A percentile compares a stretch with the other conserved stretches of the same genome.
Evolutionary conservation across 1,139 yeast genomes (phyloP).

Genomic region (Oligophagozyma castellii): DNA sequence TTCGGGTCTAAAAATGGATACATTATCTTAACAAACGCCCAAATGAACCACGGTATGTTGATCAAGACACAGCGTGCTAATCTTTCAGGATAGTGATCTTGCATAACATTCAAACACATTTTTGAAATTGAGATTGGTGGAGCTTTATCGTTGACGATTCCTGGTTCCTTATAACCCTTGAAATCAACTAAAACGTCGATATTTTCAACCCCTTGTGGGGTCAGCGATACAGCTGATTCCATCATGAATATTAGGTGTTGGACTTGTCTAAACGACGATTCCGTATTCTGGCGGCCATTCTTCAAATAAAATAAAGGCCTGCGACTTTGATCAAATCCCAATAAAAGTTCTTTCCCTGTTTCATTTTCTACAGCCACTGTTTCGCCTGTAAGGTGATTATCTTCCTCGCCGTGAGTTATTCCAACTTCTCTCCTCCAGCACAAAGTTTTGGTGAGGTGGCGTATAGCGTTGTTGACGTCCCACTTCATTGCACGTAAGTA

Average conservation of each 20-base stretch:
- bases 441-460: slow-evolving; percentile 58
- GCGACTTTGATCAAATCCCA: slow-evolving; percentile 76
- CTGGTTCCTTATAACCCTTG: slow-evolving; percentile 44
- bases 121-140: slow-evolving; percentile 37
- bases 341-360: slow-evolving; percentile 76
- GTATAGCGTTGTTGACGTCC: slow-evolving; percentile 55
- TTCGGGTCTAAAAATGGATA: slow-evolving; percentile 88
- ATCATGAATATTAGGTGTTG: slow-evolving; percentile 85
- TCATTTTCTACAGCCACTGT: slow-evolving; percentile 57
- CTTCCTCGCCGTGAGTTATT: slow-evolving; percentile 38
- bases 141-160: slow-evolving; percentile 24
- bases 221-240: slow-evolving; percentile 72
- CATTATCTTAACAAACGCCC: slow-evolving; percentile 73
- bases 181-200: slow-evolving; percentile 81
- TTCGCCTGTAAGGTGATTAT: slow-evolving; percentile 40
- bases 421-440: slow-evolving; percentile 92
- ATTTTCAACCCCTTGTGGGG: slow-evolving; percentile 93
- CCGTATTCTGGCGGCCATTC: slow-evolving; percentile 89
- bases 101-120: slow-evolving; percentile 74
- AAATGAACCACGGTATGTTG: slow-evolving; percentile 79
- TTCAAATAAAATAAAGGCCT: slow-evolving; percentile 81
- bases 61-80: slow-evolving; percentile 76
- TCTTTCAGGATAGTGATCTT: slow-evolving; percentile 87
- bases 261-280: slow-evolving; percentile 72
- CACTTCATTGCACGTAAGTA: slow-evolving; percentile 86